Percentiles rank a stretch among this genome's conserved stretches.
phyloP scores from a whole-genome alignment of 345 rosid species.

The Populus pruinosa region DNA sequence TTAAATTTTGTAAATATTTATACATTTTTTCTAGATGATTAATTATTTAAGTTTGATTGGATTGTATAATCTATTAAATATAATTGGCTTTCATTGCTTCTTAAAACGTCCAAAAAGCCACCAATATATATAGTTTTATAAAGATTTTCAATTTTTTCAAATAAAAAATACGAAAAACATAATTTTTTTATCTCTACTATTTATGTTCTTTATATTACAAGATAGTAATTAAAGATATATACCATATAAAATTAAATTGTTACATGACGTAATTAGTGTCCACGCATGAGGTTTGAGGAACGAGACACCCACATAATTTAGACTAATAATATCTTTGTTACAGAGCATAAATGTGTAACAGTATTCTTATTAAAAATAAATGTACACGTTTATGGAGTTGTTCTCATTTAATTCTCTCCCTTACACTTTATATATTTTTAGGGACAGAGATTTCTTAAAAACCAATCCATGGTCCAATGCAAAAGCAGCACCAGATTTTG shows the following conservation, averaged over 20 bases:
- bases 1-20: too few relatives aligned
- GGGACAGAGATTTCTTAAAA: slow-evolving; percentile 46
- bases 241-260: too few relatives aligned
- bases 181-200: too few relatives aligned
- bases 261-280: background rate
- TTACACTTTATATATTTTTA: background rate
- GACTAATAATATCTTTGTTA: background rate
- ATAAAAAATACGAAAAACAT: too few relatives aligned
- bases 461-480: slow-evolving; percentile 42
- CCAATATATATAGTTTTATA: too few relatives aligned
- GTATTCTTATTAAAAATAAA: slow-evolving; percentile 15
- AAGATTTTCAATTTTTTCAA: too few relatives aligned
- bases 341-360: background rate
- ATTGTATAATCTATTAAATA: too few relatives aligned
- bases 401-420: slow-evolving; percentile 5
- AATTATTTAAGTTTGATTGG: too few relatives aligned
- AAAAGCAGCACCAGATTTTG: slow-evolving; percentile 56
- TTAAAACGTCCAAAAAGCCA: too few relatives aligned
- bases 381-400: slow-evolving; percentile 17
- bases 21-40: too few relatives aligned
- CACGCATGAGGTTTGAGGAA: background rate
- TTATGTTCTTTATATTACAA: too few relatives aligned
- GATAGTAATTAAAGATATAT: background rate
- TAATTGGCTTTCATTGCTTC: too few relatives aligned
- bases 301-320: background rate